These are phyloP conservation scores for Pleurotus pulmonarius DNA, from an alignment of 768 basidiomycete genomes.

Conservation along the genomic window DNA sequence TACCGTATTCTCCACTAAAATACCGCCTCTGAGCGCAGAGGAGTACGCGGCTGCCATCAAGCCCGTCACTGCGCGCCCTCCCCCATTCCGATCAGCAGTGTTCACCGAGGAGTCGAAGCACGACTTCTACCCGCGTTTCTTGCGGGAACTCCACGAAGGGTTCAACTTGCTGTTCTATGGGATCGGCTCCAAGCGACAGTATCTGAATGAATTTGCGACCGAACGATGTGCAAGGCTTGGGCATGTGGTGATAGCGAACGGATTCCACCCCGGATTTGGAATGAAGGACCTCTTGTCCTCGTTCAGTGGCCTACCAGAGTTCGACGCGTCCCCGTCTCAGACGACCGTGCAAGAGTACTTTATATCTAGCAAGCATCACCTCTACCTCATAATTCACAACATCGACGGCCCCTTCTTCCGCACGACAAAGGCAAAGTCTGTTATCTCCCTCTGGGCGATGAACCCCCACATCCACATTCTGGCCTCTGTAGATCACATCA, in stretches of 20 bases:
- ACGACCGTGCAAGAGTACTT: constrained; percentile 61
- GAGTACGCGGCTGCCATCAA: constrained; percentile 48
- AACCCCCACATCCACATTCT: constrained; percentile 76
- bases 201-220: constrained; percentile 74
- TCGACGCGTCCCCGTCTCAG: constrained; percentile 29
- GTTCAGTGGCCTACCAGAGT: constrained; percentile 49
- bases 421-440: constrained; percentile 54
- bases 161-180: constrained; percentile 91
- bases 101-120: constrained; percentile 27
- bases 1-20: constrained; percentile 73
- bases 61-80: constrained; percentile 23
- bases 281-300: constrained; percentile 66
- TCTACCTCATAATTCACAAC: constrained; percentile 87
- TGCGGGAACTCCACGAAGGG: constrained; percentile 71
- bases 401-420: constrained; percentile 78
- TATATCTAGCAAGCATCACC: constrained; percentile 34
- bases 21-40: constrained; percentile 66
- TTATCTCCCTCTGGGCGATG: constrained; percentile 69
- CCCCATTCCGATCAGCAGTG: constrained; percentile 29
- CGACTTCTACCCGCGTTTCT: constrained; percentile 54
- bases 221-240: constrained; percentile 54
- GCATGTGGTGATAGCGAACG: constrained; percentile 76
- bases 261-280: constrained; percentile 63
- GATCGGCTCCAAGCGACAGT: constrained; percentile 77
- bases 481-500: constrained; percentile 85